A percentile compares a stretch with the other conserved stretches of the same genome.
Conservation (phyloP, 306 rosid species). For the Sphenostylis stenocarpa region DNA sequence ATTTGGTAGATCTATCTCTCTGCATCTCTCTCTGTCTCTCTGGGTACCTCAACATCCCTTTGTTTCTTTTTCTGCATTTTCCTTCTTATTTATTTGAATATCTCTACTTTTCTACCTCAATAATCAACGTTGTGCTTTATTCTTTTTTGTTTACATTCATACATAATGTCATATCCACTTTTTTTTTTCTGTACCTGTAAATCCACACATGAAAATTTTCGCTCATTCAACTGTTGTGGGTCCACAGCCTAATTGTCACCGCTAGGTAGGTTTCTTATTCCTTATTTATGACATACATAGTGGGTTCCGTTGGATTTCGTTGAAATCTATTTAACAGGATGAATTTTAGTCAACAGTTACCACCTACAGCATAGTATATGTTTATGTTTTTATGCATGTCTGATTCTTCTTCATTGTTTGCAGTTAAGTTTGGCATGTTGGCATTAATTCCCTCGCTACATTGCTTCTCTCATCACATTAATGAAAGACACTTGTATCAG, state of each 20-base stretch:
- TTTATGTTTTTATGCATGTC: background rate
- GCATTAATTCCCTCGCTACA: background rate
- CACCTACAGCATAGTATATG: background rate
- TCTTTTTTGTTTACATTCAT: no score
- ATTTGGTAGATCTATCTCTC: background rate
- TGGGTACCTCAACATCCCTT: background rate
- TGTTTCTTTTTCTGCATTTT: background rate
- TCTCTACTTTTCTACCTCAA: no score
- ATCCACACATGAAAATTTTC: background rate
- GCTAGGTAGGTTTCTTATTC: background rate
- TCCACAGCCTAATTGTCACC: background rate
- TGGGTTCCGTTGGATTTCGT: background rate
- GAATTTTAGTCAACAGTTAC: background rate
- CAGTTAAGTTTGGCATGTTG: background rate
- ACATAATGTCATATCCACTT: no score
- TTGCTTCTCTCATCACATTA: constrained; percentile 31
- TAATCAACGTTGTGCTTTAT: no score
- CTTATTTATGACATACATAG: background rate
- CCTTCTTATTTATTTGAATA: background rate
- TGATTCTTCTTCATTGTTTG: background rate
- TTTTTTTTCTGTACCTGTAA: background rate
- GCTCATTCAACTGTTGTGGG: background rate
- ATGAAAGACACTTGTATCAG: constrained; percentile 59
- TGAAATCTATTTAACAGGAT: no score
- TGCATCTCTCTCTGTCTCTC: background rate